phyloP scores from a whole-genome alignment of 345 rosid genomes.

The Salix brachista region DNA sequence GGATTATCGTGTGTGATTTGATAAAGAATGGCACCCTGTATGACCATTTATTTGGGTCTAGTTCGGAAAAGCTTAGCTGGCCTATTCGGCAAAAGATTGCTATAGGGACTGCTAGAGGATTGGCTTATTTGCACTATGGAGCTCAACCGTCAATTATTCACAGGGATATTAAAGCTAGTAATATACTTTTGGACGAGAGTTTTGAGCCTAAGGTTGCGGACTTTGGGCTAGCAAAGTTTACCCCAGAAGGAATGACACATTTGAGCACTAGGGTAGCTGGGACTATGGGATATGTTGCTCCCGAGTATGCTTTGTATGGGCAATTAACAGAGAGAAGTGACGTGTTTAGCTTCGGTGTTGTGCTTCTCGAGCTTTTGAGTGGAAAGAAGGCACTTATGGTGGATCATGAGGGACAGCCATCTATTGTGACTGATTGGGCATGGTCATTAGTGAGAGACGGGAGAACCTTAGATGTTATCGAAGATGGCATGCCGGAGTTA shows the following conservation, averaged over 20 bases:
- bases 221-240: constrained; percentile 85
- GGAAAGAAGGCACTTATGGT: constrained; percentile 63
- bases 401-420: constrained; percentile 54
- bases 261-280: constrained; percentile 92
- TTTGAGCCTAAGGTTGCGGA: constrained; percentile 83
- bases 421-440: constrained; percentile 79
- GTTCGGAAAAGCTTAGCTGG: constrained; percentile 55
- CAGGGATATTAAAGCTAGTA: constrained; percentile 82
- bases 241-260: constrained; percentile 77
- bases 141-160: constrained; percentile 79
- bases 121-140: constrained; percentile 82
- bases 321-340: constrained; percentile 85
- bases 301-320: constrained; percentile 89
- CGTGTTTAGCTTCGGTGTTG: constrained; percentile 85
- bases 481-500: constrained; percentile 64
- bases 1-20: constrained; percentile 86
- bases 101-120: constrained; percentile 76
- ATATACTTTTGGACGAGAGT: constrained; percentile 78
- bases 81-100: constrained; percentile 78
- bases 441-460: constrained; percentile 79
- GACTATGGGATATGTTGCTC: constrained; percentile 95
- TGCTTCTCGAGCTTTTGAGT: constrained; percentile 87
- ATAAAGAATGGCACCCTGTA: constrained; percentile 76
- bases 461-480: constrained; percentile 61
- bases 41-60: constrained; percentile 68